Evolutionary conservation across 2,329 filamentous ascomycete species (phyloP).

Genomic region (Diaporthe vaccinii): DNA sequence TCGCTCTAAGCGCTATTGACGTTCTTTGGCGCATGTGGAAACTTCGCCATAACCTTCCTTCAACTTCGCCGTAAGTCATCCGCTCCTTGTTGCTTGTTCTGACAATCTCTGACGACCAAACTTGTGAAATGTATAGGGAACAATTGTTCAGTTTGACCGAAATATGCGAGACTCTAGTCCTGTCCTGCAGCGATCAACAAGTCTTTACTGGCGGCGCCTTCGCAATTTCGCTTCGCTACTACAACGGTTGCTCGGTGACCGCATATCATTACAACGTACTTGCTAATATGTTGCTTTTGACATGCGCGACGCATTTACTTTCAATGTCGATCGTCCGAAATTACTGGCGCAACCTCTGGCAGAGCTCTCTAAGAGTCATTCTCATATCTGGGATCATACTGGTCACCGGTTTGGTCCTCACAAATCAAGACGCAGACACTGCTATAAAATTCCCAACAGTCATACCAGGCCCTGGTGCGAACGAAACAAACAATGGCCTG

Average conservation of each 20-base stretch:
- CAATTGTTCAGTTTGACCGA: conserved; percentile 44
- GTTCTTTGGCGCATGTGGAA: conserved; percentile 3
- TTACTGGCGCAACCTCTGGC: conserved; percentile 51
- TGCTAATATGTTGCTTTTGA: conserved; percentile 52
- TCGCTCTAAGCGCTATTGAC: neutral
- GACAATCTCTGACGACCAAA: neutral
- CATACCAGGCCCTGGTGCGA: neutral
- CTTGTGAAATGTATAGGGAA: neutral
- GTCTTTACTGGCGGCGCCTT: conserved; percentile 55
- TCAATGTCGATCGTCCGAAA: conserved; percentile 51
- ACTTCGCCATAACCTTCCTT: neutral
- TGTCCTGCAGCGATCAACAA: conserved; percentile 54
- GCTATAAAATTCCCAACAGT: neutral
- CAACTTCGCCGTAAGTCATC: neutral
- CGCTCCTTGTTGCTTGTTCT: neutral
- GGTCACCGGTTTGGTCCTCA: conserved; percentile 48
- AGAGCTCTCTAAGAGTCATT: conserved; percentile 49
- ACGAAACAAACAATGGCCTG: neutral
- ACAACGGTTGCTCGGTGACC: conserved; percentile 50
- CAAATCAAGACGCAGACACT: conserved; percentile 2
- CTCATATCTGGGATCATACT: conserved; percentile 49
- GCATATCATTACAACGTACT: conserved; percentile 56
- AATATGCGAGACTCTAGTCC: conserved; percentile 50
- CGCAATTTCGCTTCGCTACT: conserved; percentile 51
- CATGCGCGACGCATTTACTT: conserved; percentile 54